These are phyloP conservation scores for Triangularia verruculosa DNA, from an alignment of 2,329 filamentous ascomycete species.

Conservation along the genomic window DNA sequence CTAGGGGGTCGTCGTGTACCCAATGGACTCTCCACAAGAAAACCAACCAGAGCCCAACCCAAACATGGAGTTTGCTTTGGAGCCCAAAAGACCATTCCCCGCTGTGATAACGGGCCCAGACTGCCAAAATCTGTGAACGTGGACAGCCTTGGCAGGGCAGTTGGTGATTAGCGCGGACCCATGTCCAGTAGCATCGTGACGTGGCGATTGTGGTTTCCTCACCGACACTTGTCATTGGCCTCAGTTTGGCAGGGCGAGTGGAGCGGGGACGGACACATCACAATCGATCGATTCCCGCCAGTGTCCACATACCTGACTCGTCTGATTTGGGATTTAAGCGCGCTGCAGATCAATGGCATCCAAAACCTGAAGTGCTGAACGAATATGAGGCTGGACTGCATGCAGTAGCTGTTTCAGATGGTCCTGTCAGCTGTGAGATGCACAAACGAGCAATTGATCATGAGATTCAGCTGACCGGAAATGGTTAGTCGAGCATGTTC, in stretches of 20 bases:
- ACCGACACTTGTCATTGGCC: neutral
- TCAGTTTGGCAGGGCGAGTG: neutral
- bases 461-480: neutral
- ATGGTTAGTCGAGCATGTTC: neutral
- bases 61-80: slow-evolving; percentile 9
- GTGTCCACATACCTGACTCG: neutral
- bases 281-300: neutral
- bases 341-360: neutral
- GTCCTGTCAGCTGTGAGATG: neutral
- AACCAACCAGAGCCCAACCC: slow-evolving; percentile 10
- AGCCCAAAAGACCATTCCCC: slow-evolving; percentile 11
- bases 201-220: neutral
- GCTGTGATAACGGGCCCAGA: neutral
- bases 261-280: neutral
- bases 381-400: neutral
- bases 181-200: neutral
- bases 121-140: neutral
- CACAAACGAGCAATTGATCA: neutral
- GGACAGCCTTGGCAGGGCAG: neutral
- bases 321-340: neutral
- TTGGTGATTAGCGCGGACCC: neutral
- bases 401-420: neutral
- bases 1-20: neutral
- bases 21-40: slow-evolving; percentile 14
- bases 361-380: neutral